phyloP scores from a whole-genome alignment of 2,329 filamentous ascomycete genomes.

The Colletotrichum echinochloae region DNA sequence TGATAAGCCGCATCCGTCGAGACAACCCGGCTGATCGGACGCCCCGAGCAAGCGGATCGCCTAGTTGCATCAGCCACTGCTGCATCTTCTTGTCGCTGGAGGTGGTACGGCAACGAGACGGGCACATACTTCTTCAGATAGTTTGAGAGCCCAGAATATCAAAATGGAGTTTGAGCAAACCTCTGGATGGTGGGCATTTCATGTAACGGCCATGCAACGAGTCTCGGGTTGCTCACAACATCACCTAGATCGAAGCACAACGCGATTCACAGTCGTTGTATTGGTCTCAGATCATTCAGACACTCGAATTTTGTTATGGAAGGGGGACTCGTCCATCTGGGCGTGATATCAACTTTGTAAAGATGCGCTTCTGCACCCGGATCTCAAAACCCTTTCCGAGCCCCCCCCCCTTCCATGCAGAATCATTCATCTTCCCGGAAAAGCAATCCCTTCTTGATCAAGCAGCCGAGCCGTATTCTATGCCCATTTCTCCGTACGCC shows the following conservation, averaged over 20 bases:
- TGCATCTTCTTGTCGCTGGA: no score
- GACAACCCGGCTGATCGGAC: slow-evolving; percentile 11
- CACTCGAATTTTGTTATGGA: no score
- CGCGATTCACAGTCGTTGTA: no score
- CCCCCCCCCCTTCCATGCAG: background rate
- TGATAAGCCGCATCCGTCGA: slow-evolving; percentile 1
- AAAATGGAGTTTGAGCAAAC: no score
- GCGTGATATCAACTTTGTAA: background rate
- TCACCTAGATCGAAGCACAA: background rate
- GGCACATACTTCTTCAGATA: background rate
- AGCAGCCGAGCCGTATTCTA: background rate
- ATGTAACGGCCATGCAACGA: background rate
- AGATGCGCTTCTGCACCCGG: no score
- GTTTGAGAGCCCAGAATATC: background rate
- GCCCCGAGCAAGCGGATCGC: slow-evolving; percentile 17
- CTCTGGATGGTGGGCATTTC: background rate
- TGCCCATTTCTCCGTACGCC: background rate
- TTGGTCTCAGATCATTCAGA: background rate
- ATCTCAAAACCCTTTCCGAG: no score
- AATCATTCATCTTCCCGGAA: background rate
- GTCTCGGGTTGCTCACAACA: background rate
- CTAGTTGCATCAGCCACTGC: background rate
- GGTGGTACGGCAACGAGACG: background rate
- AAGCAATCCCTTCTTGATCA: background rate
- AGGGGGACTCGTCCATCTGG: background rate